Evolutionary conservation across 352 stramenopile genomes (phyloP), one percentile per base, ranked within the genome.

Genomic region (Thalassiosira mediterranea): DNA sequence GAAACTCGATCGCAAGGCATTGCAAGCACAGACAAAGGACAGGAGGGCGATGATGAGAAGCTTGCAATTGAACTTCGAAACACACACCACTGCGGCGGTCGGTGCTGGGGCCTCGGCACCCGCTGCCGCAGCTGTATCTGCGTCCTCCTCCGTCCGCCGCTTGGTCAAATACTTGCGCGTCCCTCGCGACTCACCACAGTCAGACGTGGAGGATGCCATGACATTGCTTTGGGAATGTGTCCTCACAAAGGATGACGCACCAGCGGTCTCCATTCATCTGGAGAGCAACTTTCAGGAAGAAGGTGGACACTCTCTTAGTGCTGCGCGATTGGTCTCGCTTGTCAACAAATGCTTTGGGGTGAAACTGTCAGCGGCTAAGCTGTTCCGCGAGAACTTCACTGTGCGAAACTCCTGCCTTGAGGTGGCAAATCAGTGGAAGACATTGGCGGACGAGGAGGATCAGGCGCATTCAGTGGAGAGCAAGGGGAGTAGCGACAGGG

Each of bases 1-100:
- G 5, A 97, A 97, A 70, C 66, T 97, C 10, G 92, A 97, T 62
- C 86, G 92, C 53, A 97, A 96, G 74, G 88, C 93, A 54, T 92
- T 97, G 61, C 90, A 94, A 40, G 90, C 91, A 2, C 85, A 96
- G n/a, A 93, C 96, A 71, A 72, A 74, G 13, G 71, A 77, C 47
- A 8, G 68, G 17, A 56, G 59, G 37, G 68, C 68, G 3, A 52
- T 71, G 28, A 70, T 77, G 57, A 77, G 68, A 19, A 63, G 42
- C 48, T 21, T 77, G 2, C 68, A 77, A 40, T 32, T 77, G 29
- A 77, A 77, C 25, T 77, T 66, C 51, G 68, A 77, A 26, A 77
- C 58, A 48, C 68, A 77, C 42, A 77, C 68, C 0, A 64, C 53
- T 44, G 56, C n/a, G 37, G 37, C 37, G 37, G 11, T 25, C 37